These are phyloP conservation scores for Datura wrightii DNA, from an alignment of 257 asterid species.

Conservation along the genomic window DNA sequence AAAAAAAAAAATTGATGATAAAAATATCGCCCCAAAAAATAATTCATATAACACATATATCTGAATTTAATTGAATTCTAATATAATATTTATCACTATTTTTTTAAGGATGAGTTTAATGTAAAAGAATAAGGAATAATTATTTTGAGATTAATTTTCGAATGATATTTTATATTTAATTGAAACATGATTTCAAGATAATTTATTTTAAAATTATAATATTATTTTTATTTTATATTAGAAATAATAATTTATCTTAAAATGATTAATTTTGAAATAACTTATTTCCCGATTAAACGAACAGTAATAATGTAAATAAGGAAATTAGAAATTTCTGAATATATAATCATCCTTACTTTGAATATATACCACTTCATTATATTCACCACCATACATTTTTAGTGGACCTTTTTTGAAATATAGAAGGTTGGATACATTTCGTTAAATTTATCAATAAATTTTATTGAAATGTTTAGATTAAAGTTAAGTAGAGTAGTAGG, in stretches of 20 bases:
- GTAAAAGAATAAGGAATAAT: no score
- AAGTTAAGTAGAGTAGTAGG: no score
- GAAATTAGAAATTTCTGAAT: background rate
- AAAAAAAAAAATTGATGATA: background rate
- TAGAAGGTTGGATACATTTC: no score
- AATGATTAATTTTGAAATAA: no score
- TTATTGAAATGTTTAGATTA: background rate
- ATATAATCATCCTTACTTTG: background rate
- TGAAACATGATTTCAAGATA: no score
- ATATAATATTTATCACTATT: background rate
- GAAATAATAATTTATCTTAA: no score
- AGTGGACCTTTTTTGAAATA: background rate
- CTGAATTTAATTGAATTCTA: background rate
- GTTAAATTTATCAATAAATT: background rate
- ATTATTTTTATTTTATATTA: no score
- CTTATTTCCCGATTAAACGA: no score
- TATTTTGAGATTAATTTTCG: no score
- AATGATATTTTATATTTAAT: no score
- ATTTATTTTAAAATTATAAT: no score
- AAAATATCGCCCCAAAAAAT: background rate
- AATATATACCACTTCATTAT: background rate
- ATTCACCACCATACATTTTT: background rate
- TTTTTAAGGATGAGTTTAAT: no score
- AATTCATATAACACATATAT: accelerated
- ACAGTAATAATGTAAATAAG: background rate